These are phyloP conservation scores for Reticulascus tulasneorum DNA, from an alignment of 2,329 filamentous ascomycete genomes.

Conservation along the genomic window DNA sequence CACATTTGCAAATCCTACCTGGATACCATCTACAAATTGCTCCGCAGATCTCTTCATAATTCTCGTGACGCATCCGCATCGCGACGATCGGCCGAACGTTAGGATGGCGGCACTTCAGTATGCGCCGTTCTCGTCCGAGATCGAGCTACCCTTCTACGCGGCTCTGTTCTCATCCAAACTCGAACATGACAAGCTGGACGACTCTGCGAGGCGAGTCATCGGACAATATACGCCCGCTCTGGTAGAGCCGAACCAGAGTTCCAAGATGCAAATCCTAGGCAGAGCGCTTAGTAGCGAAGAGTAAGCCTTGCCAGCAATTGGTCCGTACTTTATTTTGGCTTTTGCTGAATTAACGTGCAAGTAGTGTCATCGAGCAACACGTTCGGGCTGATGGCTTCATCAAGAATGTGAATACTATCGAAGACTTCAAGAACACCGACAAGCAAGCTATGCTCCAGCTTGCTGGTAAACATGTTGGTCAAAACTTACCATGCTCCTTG, in stretches of 20 bases:
- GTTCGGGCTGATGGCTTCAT: conserved; percentile 90
- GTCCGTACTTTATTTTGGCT: conserved; percentile 14
- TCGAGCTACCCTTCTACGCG: conserved; percentile 93
- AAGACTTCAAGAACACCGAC: conserved; percentile 84
- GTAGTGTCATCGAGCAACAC: conserved; percentile 63
- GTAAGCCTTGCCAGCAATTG: conserved; percentile 45
- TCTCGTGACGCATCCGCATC: background rate
- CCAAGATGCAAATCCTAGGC: conserved; percentile 85
- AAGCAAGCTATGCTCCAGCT: conserved; percentile 73
- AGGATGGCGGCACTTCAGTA: conserved; percentile 62
- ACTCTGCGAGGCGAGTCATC: conserved; percentile 80
- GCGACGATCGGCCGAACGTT: background rate
- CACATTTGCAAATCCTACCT: too few species aligned
- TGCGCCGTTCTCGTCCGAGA: conserved; percentile 87
- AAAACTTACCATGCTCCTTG: background rate
- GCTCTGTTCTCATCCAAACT: conserved; percentile 91
- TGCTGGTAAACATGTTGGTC: conserved; percentile 69
- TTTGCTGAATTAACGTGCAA: conserved; percentile 21
- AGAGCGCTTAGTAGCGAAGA: conserved; percentile 79
- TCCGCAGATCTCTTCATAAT: background rate
- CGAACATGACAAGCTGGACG: conserved; percentile 94
- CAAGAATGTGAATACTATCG: conserved; percentile 92
- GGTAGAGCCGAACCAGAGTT: conserved; percentile 70
- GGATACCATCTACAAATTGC: too few species aligned
- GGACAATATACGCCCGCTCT: conserved; percentile 85